A percentile compares a stretch with the other conserved stretches of the same genome.
phyloP scores from a whole-genome alignment of 306 rosid genomes.

The Rubus parviflorus region DNA sequence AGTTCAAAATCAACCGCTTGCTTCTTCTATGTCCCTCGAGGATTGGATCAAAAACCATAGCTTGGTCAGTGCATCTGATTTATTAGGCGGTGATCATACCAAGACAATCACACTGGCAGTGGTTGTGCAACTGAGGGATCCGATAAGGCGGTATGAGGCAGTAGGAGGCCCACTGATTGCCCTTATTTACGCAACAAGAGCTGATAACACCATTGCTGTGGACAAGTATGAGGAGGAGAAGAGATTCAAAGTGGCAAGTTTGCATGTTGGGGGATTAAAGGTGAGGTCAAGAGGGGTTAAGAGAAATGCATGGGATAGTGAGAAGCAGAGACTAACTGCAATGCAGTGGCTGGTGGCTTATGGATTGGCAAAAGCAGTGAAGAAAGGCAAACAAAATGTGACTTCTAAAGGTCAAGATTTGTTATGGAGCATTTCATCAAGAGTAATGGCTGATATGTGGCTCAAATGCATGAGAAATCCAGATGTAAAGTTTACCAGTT shows the following conservation, averaged over 20 bases:
- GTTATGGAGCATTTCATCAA: constrained; percentile 87
- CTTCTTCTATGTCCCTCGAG: constrained; percentile 59
- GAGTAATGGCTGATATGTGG: constrained; percentile 97
- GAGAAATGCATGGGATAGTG: constrained; percentile 67
- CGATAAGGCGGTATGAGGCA: constrained; percentile 67
- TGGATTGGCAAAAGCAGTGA: constrained; percentile 72
- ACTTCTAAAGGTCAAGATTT: constrained; percentile 55
- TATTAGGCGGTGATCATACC: not conserved
- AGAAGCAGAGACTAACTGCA: constrained; percentile 77
- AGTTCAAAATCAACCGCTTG: constrained; percentile 41
- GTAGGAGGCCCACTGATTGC: constrained; percentile 86
- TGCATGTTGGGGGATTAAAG: constrained; percentile 83
- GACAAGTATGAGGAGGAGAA: constrained; percentile 43
- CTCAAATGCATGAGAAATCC: constrained; percentile 91
- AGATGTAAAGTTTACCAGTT: constrained; percentile 62
- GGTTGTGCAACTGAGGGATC: constrained; percentile 76
- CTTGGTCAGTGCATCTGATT: constrained; percentile 23
- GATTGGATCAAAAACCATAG: constrained; percentile 61
- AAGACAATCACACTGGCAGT: constrained; percentile 49
- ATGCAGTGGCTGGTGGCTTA: constrained; percentile 89
- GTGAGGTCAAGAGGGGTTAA: constrained; percentile 43
- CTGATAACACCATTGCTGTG: not conserved
- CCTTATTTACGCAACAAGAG: constrained; percentile 48
- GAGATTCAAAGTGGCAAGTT: constrained; percentile 58
- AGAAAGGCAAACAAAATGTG: constrained; percentile 52